phyloP scores from a whole-genome alignment of 1,139 yeast species.

The Yamadazyma taylorii region DNA sequence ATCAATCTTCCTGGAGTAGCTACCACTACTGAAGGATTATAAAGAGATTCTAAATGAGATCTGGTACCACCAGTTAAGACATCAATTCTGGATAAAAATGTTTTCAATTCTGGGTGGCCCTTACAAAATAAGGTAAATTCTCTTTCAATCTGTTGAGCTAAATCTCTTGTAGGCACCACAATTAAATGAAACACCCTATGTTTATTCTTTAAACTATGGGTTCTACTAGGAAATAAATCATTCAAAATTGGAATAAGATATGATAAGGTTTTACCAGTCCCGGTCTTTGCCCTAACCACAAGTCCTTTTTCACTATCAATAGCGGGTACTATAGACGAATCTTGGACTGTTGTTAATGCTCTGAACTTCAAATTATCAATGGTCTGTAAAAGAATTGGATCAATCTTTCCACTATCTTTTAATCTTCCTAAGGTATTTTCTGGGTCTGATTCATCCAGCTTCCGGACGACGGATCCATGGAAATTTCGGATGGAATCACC shows the following conservation, averaged over 20 bases:
- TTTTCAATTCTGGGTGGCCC: slow-evolving; percentile 30
- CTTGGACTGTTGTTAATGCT: slow-evolving; percentile 77
- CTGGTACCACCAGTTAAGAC: slow-evolving; percentile 43
- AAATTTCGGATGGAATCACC: too few relatives aligned
- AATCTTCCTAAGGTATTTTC: slow-evolving; percentile 14
- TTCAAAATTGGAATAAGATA: slow-evolving; percentile 74
- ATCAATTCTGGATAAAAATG: slow-evolving; percentile 18
- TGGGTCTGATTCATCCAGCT: slow-evolving; percentile 9
- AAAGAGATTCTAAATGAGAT: slow-evolving; percentile 18
- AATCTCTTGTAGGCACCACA: slow-evolving; percentile 89
- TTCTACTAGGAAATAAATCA: slow-evolving; percentile 15
- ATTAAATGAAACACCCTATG: slow-evolving; percentile 58
- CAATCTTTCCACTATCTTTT: slow-evolving; percentile 15
- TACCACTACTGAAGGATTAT: slow-evolving; percentile 56
- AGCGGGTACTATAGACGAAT: slow-evolving; percentile 67
- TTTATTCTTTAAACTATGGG: slow-evolving; percentile 19
- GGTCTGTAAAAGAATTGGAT: slow-evolving; percentile 25
- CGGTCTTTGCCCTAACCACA: slow-evolving; percentile 90
- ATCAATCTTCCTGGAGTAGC: slow-evolving; percentile 90
- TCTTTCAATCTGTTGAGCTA: slow-evolving; percentile 79
- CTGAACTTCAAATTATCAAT: slow-evolving; percentile 42
- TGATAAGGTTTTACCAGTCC: slow-evolving; percentile 93
- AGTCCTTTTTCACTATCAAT: slow-evolving; percentile 58
- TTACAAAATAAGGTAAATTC: slow-evolving; percentile 41
- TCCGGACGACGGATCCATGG: background rate